Evolutionary conservation across 2,329 filamentous ascomycete species (phyloP), one percentile per base, ranked within the genome.

Genomic region (Penicillium fuscoglaucum): DNA sequence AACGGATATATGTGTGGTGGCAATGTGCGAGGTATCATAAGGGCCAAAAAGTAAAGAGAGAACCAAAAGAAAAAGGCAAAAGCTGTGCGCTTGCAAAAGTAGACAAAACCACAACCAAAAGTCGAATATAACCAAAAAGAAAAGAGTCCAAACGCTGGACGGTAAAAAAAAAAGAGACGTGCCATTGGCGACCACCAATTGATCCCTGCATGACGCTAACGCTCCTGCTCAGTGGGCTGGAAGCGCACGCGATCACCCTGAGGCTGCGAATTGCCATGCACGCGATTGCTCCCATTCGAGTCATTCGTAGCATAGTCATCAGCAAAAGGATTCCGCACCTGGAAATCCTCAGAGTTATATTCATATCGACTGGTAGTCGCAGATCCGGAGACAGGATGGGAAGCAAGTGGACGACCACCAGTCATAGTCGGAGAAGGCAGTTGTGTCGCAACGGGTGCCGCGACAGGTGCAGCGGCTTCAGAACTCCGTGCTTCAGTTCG

Each of bases 251-350:
- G 55, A 31, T 47, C 56, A 43, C 28, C 35, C 7, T 52, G 41
- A 1, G 43, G 19, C 17, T 41, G 40, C 13, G 37, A 9, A 31
- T 29, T 6, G 31, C 37, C 37, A 6, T 49, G 48, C 21, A 15
- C 24, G 10, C 28, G 55, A 48, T 58, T 55, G 24, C 58, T 60
- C 26, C 65, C 46, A 13, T 61, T 55, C 26, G 54, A 50, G 4
- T 66, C 54, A 45, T 61, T 64, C 28, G 63, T 51, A 6, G 61
- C 65, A 55, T 64, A 67, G 40, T 67, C 67, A 62, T 78, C 76
- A 6, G 74, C 75, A 48, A 78, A 78, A 8, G 76, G 76, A 56
- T 78, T 76, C 58, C 75, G 74, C 21, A 77, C 74, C 52, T 75
- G 72, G 57, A 73, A 76, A 40, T 76, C 74, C 45, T 72, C 70